Evolutionary conservation across 371 early-diverging fungal genomes (phyloP).

Genomic region (Zychaea mexicana): DNA sequence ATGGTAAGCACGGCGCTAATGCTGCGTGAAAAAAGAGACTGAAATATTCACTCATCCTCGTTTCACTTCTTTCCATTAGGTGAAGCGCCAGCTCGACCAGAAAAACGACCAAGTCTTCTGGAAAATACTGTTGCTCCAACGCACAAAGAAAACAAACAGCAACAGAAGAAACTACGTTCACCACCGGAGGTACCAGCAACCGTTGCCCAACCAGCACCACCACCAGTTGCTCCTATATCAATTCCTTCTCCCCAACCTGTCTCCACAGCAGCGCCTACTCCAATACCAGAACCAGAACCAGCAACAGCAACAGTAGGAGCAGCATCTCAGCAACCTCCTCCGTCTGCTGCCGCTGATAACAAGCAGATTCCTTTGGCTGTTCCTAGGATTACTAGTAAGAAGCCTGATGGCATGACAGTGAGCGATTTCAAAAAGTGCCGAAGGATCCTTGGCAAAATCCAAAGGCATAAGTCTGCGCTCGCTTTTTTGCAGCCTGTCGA

Average conservation of each 20-base stretch:
- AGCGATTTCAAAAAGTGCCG: constrained; percentile 45
- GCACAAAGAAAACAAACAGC: not conserved
- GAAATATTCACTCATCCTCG: no score
- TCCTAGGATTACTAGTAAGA: constrained; percentile 13
- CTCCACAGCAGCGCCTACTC: not conserved
- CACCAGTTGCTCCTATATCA: not conserved
- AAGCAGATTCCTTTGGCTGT: not conserved
- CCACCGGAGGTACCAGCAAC: not conserved
- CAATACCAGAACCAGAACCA: not conserved
- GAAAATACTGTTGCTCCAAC: not conserved
- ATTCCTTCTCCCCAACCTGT: not conserved
- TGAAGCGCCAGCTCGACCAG: not conserved
- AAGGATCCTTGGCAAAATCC: constrained; percentile 49
- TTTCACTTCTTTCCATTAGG: no score
- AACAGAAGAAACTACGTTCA: not conserved
- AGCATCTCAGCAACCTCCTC: not conserved
- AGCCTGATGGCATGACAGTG: constrained; percentile 21
- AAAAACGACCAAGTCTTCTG: not conserved
- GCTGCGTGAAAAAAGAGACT: no score
- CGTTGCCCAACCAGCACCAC: not conserved
- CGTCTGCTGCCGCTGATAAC: not conserved
- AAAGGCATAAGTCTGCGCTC: constrained; percentile 56
- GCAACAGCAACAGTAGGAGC: not conserved
- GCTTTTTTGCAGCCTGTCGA: constrained; percentile 75
- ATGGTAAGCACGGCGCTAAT: no score